Evolutionary conservation across 2,329 filamentous ascomycete species (phyloP).

Genomic region (Tetracladium maxilliforme): DNA sequence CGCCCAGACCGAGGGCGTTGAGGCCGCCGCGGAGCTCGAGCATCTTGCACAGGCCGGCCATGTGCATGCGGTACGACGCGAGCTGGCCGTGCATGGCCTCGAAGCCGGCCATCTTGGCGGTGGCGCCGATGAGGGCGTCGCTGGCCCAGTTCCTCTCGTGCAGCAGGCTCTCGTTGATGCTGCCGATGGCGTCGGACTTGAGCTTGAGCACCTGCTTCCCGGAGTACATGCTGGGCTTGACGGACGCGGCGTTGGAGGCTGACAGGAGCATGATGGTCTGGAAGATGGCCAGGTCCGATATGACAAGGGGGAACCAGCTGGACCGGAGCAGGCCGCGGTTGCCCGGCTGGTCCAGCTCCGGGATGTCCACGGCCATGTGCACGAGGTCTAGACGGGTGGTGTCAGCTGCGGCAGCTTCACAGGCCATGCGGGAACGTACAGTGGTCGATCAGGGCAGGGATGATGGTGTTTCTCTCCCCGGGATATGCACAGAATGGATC

Average conservation of each 20-base stretch:
- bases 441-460: no score
- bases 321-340: slow-evolving; percentile 11
- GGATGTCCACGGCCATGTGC: slow-evolving; percentile 15
- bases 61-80: slow-evolving; percentile 27
- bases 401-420: no score
- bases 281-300: slow-evolving; percentile 10
- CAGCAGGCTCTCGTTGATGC: slow-evolving; percentile 24
- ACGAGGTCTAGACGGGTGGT: no score
- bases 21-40: slow-evolving; percentile 28
- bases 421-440: no score
- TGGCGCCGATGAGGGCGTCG: slow-evolving; percentile 29
- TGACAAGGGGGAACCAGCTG: slow-evolving; percentile 14
- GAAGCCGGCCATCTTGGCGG: slow-evolving; percentile 34
- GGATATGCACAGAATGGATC: no score
- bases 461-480: no score
- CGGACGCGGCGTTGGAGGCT: slow-evolving; percentile 11
- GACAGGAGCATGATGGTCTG: slow-evolving; percentile 13
- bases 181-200: slow-evolving; percentile 24
- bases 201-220: slow-evolving; percentile 21
- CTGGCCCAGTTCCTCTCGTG: slow-evolving; percentile 14
- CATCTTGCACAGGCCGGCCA: slow-evolving; percentile 26
- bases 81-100: slow-evolving; percentile 32
- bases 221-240: slow-evolving; percentile 4
- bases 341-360: slow-evolving; percentile 12
- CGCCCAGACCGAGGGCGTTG: slow-evolving; percentile 22